Base-by-base conservation (phyloP, 108 stramenopile genomes). In the Parmales sp. region DNA sequence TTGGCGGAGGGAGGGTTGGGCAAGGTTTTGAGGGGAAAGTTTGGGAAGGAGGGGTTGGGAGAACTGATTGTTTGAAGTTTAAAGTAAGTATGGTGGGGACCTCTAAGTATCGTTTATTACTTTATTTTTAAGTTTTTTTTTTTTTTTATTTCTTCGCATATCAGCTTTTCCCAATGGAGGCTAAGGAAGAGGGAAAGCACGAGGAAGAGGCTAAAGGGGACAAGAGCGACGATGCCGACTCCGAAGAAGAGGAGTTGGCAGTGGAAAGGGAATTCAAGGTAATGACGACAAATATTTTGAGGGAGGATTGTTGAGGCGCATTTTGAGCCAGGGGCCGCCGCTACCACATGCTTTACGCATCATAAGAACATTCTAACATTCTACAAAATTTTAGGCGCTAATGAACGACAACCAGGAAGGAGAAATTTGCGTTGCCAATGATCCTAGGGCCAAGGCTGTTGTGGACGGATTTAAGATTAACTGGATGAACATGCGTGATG, bases 401-500 rank as follows among this genome's bases (percentile, higher is more conserved):
- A 23, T 13, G 2, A 23, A 48, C 19, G 11, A 5, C 9, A 68
- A 51, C 13, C 45, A 20, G n/a, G 45, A 68, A 16, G 48, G 45
- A 5, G 48, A 68, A 1, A 50, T 36, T 38, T 37, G 69, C 31
- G 37, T 70, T 20, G 60, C 63, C 45, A 8, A 8, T 34, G 38
- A 39, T 4, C 71, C 65, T 7, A 18, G 16, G 39, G 67, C 72
- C 11, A 20, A 39, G 67, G 11, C 38, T 5, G 51, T 73, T 13
- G 36, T 41, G 8, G 26, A 34, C 37, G 64, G 65, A 1, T 74
- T 73, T 39, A n/a, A 4, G 50, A 80, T 75, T 60, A 81, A 82
- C 67, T 78, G 75, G 76, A 83, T 84, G 83, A 75, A 78, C 6
- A 85, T 85, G 84, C 45, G 81, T 31, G 82, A 85, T 51, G 84